Evolutionary conservation across 768 basidiomycete genomes (phyloP), one percentile per base, ranked within the genome.

Genomic region (Udeniomyces megalosporus): DNA sequence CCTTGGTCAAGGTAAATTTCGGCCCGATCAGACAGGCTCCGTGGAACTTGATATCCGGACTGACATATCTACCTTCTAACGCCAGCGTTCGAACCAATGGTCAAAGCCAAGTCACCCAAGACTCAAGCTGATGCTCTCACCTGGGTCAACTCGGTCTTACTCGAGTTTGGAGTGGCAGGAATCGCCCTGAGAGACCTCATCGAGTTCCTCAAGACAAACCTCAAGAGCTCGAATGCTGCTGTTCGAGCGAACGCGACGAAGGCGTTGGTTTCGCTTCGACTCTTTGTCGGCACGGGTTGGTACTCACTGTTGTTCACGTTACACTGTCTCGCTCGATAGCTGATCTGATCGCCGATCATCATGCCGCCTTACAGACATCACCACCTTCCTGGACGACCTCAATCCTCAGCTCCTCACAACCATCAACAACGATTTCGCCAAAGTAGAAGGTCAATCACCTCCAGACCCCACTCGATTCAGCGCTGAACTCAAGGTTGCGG

Each of bases 41-140:
- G 4, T 31, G 14, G 1, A 12, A 38, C 17, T 51, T 15, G 11
- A 44, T 14, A n/a, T n/a, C n/a, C n/a, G 32, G 26, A 48, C 11
- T 2, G 17, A 3, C 4, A 22, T 48, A 20, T 17, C 8, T 15
- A 2, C 34, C 49, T n/a, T 12, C 31, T 8, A 15, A 2, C 42
- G 24, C 1, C 66, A 95, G 95, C 83, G 0, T 99, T 95, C 70
- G 95, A 96, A 26, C 86, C 93, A 0, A 75, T 99, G 69, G 81
- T 81, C 31, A 95, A 92, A 74, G 90, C 91, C 72, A 99, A 99
- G 72, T 93, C 95, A 3, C 93, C 95, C 0, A 99, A 97, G 74
- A 88, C 90, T 47, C 79, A 96, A 35, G 88, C 91, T 0, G 95
- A 99, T 71, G 84, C 91, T 2, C 74, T 92, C 51, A 75, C 78